These are phyloP conservation scores for Xylaria sp. DNA, from an alignment of 2,329 filamentous ascomycete genomes.

Conservation along the genomic window DNA sequence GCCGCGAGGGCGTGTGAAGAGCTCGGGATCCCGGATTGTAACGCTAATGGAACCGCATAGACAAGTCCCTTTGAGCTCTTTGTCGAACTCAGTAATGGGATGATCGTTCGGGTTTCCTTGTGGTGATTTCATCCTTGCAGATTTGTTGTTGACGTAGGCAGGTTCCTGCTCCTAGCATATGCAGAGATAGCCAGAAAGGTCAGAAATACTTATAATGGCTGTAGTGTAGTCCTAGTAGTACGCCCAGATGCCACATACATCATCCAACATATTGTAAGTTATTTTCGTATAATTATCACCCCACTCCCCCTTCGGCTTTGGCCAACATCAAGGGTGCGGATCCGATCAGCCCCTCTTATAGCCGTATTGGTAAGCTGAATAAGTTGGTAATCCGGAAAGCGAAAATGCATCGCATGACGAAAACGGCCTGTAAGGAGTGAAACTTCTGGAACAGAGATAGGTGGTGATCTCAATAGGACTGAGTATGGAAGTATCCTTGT, in stretches of 20 bases:
- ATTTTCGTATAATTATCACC: conserved; percentile 6
- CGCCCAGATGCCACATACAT: not conserved
- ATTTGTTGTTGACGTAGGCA: not conserved
- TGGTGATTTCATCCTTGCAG: conserved; percentile 14
- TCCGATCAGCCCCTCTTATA: not conserved
- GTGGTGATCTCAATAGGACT: not conserved
- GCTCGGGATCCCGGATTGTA: conserved; percentile 15
- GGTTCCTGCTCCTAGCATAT: not conserved
- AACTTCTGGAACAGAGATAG: not conserved
- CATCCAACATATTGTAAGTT: not conserved
- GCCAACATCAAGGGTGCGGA: too few relatives aligned
- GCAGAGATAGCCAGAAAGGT: not conserved
- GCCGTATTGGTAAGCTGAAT: too few relatives aligned
- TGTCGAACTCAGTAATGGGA: conserved; percentile 13
- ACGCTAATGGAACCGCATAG: conserved; percentile 24
- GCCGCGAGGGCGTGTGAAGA: conserved; percentile 19
- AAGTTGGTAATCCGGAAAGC: conserved; percentile 7
- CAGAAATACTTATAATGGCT: conserved; percentile 8
- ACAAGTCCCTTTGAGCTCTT: conserved; percentile 18
- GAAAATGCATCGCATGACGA: not conserved
- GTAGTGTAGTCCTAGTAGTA: too few relatives aligned
- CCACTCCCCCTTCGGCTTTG: not conserved
- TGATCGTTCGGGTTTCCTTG: conserved; percentile 27
- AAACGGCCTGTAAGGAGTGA: not conserved
- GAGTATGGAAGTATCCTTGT: not conserved